Evolutionary conservation across 257 asterid species (phyloP).

Genomic region (Salvia splendens): DNA sequence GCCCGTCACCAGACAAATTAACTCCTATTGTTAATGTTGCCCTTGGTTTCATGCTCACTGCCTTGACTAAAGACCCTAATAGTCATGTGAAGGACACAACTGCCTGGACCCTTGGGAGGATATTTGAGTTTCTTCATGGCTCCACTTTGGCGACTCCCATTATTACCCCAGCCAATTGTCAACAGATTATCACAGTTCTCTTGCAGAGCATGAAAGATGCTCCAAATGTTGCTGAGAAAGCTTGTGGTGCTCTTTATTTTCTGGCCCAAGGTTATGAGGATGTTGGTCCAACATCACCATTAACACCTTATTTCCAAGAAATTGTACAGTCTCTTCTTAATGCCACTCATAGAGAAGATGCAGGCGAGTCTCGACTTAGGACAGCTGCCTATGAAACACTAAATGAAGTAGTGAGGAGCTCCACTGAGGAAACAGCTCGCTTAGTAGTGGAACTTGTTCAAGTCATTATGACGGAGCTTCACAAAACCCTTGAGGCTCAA

Average conservation of each 20-base stretch:
- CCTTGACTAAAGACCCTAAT: constrained; percentile 65
- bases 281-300: constrained; percentile 57
- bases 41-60: constrained; percentile 64
- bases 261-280: constrained; percentile 77
- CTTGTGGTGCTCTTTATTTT: constrained; percentile 80
- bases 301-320: constrained; percentile 72
- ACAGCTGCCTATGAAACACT: constrained; percentile 80
- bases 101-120: constrained; percentile 84
- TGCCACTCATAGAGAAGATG: constrained; percentile 75
- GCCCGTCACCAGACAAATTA: constrained; percentile 75
- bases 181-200: constrained; percentile 62
- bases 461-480: constrained; percentile 72
- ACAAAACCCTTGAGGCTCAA: constrained; percentile 65
- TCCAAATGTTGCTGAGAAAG: constrained; percentile 81
- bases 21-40: constrained; percentile 69
- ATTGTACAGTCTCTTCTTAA: constrained; percentile 66
- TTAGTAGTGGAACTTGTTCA: constrained; percentile 67
- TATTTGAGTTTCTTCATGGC: constrained; percentile 78
- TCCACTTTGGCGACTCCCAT: constrained; percentile 62
- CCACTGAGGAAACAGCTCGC: constrained; percentile 70
- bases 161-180: constrained; percentile 64
- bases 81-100: constrained; percentile 85
- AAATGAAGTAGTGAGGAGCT: constrained; percentile 81
- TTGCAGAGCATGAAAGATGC: constrained; percentile 74
- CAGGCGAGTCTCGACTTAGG: constrained; percentile 71